A percentile compares a stretch with the other conserved stretches of the same genome.
These are phyloP conservation scores for Suillus weaverae DNA, from an alignment of 768 basidiomycete species.

Conservation along the genomic window DNA sequence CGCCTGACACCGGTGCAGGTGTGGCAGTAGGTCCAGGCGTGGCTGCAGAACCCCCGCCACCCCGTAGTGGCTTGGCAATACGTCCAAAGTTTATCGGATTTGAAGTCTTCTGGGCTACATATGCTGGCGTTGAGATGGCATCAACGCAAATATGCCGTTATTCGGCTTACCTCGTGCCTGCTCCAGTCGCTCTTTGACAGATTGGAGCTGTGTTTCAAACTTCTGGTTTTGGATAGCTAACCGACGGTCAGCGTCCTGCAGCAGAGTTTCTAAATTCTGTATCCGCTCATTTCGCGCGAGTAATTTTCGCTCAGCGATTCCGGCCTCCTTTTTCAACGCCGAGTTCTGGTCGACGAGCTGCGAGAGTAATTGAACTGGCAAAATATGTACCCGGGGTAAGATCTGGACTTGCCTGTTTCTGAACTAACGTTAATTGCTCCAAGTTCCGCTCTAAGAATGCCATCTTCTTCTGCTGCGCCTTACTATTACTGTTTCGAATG, in stretches of 20 bases:
- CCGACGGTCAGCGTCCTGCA: slow-evolving; percentile 93
- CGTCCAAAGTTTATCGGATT: slow-evolving; percentile 83
- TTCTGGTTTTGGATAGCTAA: slow-evolving; percentile 93
- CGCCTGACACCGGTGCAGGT: slow-evolving; percentile 42
- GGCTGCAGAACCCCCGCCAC: slow-evolving; percentile 70
- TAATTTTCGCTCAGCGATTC: slow-evolving; percentile 94
- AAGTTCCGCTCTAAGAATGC: slow-evolving; percentile 96
- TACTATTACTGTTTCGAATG: slow-evolving; percentile 96
- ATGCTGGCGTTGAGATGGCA: slow-evolving; percentile 30
- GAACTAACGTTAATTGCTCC: slow-evolving; percentile 91
- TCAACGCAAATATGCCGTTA: slow-evolving; percentile 14
- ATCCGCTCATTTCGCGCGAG: slow-evolving; percentile 97
- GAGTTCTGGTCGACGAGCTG: slow-evolving; percentile 99
- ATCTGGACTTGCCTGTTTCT: slow-evolving; percentile 77
- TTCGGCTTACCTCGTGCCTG: slow-evolving; percentile 79
- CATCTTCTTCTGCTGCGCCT: slow-evolving; percentile 99
- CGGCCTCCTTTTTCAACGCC: slow-evolving; percentile 94
- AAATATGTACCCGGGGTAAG: neutral
- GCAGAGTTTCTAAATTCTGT: slow-evolving; percentile 88
- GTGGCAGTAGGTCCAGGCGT: slow-evolving; percentile 40
- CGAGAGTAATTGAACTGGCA: slow-evolving; percentile 18
- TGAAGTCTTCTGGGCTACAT: slow-evolving; percentile 70
- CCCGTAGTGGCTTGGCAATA: slow-evolving; percentile 95
- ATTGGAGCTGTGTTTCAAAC: slow-evolving; percentile 90
- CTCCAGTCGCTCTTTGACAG: slow-evolving; percentile 88